These are phyloP conservation scores for Eutypa lata DNA, from an alignment of 2,329 filamentous ascomycete genomes.

Conservation along the genomic window DNA sequence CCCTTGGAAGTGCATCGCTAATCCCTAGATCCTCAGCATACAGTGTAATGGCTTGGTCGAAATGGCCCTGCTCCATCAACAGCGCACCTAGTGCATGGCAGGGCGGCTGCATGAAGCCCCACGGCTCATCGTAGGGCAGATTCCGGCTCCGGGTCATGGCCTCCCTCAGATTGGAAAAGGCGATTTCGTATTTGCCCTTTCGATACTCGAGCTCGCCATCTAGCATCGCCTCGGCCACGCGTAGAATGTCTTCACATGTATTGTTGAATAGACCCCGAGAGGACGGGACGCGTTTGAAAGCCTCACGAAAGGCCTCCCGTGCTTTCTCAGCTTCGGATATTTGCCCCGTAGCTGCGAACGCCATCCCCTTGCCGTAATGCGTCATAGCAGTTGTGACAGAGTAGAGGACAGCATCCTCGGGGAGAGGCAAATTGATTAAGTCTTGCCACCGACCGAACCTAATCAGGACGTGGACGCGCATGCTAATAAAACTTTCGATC, in stretches of 20 bases:
- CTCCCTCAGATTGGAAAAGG: constrained; percentile 56
- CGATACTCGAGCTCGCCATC: constrained; percentile 74
- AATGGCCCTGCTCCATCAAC: constrained; percentile 62
- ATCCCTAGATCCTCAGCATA: constrained; percentile 63
- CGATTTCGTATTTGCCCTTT: constrained; percentile 50
- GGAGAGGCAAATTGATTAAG: constrained; percentile 54
- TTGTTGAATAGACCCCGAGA: constrained; percentile 69
- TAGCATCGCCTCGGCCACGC: constrained; percentile 64
- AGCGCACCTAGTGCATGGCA: constrained; percentile 70
- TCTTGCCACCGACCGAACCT: constrained; percentile 73
- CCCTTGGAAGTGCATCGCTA: constrained; percentile 57
- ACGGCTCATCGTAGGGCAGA: constrained; percentile 70
- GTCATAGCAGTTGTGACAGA: constrained; percentile 66
- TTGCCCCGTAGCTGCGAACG: constrained; percentile 56
- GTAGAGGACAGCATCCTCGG: constrained; percentile 59
- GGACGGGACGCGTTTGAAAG: constrained; percentile 49
- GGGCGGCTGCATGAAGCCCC: constrained; percentile 77
- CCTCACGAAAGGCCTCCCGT: constrained; percentile 47
- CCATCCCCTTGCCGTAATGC: constrained; percentile 67
- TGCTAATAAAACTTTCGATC: constrained; percentile 67
- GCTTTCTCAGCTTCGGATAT: constrained; percentile 53
- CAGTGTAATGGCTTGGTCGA: constrained; percentile 52
- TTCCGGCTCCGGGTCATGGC: constrained; percentile 59
- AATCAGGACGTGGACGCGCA: constrained; percentile 67
- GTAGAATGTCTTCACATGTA: constrained; percentile 59